Base-by-base conservation (phyloP, 2,329 filamentous ascomycete species). In the Phoma sp. region DNA sequence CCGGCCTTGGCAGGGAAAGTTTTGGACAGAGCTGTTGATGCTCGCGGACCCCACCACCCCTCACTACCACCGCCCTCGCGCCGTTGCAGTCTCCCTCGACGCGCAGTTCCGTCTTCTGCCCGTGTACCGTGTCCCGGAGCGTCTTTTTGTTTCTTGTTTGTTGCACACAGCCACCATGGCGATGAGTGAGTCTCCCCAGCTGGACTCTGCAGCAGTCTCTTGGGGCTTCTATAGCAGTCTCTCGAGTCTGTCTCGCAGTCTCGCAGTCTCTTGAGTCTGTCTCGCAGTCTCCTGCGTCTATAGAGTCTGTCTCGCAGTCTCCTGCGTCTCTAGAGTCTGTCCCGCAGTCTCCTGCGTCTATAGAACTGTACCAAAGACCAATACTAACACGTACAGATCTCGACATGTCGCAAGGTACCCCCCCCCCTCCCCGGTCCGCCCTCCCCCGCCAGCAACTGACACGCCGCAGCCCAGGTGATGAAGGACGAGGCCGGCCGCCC, bases 401-500 rank as follows among this genome's bases (percentile, higher is more conserved):
- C 75, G 90, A 93, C 81, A 81, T 93, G 79, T 89, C 88, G 60
- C 91, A 93, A 76, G 90, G 90, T 93, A 90, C 71, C 65, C 61
- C 18, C 23, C 23, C 23, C 23, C 5, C 23, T 5, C 23, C 23
- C 23, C 23, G 5, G 23, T 48, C 34, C 40, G 39, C 23, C 47
- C 42, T 37, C 53, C 52, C 14, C 25, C 23, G 23, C 5, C 59
- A 65, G 49, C 57, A 63, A 65, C 64, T 66, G 57, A 66, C 62
- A 55, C 66, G 46, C 45, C 49, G 67, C 61, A 86, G 86, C 86
- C 70, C 83, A 85, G 77, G 80, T 99, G 77, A 87, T 97, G 83
- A 96, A 96, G 83, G 95, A 99, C 84, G 95, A 99, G 81, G 88
- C 95, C 77, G 95, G 95, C 59, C 87, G 95, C 74, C 95, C 95